Conservation (phyloP, 2,329 filamentous ascomycete genomes). For the Neofusicoccum sp. region DNA sequence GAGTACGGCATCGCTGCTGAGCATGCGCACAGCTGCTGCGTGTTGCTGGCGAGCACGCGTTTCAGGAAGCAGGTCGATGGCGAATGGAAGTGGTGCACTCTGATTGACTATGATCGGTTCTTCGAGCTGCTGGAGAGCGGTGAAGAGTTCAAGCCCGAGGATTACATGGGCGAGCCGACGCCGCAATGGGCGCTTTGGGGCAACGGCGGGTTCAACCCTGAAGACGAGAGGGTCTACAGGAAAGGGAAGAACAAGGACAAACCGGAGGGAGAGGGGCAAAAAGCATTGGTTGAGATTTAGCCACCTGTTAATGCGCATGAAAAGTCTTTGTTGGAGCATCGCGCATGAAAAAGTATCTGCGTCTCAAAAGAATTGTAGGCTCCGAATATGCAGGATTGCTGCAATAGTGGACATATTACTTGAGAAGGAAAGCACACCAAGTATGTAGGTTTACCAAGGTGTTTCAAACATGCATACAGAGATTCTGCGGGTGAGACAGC, state of each 20-base stretch:
- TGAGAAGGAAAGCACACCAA: neutral
- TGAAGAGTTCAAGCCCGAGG: constrained; percentile 76
- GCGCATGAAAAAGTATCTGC: too few species aligned
- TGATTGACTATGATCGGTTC: constrained; percentile 87
- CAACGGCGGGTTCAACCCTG: constrained; percentile 88
- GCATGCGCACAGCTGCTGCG: constrained; percentile 92
- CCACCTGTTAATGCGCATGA: neutral
- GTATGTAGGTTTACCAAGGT: neutral
- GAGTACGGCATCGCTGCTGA: constrained; percentile 90
- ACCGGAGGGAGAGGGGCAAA: neutral
- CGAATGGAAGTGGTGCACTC: constrained; percentile 89
- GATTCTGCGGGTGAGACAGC: neutral
- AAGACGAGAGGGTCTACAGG: constrained; percentile 80
- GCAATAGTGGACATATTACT: neutral
- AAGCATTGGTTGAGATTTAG: constrained; percentile 13
- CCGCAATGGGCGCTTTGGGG: constrained; percentile 96
- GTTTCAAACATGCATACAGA: neutral
- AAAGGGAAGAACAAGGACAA: constrained; percentile 65
- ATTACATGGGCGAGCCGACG: constrained; percentile 82
- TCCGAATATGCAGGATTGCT: neutral
- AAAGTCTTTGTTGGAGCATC: too few species aligned
- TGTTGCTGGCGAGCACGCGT: constrained; percentile 76
- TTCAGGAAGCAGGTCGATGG: constrained; percentile 65
- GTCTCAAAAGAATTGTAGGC: neutral
- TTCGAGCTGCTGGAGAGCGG: constrained; percentile 78